A percentile compares a stretch with the other conserved stretches of the same genome.
phyloP scores from a whole-genome alignment of 345 rosid genomes.

The Citrus trifoliata region DNA sequence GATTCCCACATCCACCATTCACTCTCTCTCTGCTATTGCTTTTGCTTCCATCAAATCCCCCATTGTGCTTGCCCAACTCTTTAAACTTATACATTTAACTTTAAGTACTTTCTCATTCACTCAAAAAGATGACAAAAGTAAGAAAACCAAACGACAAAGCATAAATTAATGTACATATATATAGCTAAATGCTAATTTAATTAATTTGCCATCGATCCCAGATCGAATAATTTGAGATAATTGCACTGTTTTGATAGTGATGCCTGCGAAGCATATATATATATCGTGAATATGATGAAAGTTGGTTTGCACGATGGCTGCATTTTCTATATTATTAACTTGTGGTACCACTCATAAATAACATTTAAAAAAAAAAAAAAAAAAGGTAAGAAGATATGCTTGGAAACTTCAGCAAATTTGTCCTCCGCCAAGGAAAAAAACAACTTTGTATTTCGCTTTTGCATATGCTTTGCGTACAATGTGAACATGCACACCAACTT shows the following conservation, averaged over 20 bases:
- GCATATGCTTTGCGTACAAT: not conserved
- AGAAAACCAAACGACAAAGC: not conserved
- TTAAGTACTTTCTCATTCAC: not conserved
- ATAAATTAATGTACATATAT: too few relatives aligned
- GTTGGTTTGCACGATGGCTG: not conserved
- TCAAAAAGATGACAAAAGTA: not conserved
- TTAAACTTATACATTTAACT: not conserved
- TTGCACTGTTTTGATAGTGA: not conserved
- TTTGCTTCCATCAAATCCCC: constrained; percentile 6
- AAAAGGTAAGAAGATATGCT: not conserved
- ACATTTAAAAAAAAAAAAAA: too few relatives aligned
- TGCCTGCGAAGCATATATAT: too few relatives aligned
- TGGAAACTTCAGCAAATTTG: not conserved
- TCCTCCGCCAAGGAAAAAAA: not conserved
- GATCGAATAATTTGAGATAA: not conserved
- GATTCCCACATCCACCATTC: constrained; percentile 23
- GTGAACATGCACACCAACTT: not conserved
- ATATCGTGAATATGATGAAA: too few relatives aligned
- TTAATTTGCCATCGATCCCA: not conserved
- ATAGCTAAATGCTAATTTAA: not conserved
- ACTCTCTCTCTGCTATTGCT: not conserved
- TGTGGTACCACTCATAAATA: not conserved
- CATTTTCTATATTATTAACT: not conserved
- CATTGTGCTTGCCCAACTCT: not conserved
- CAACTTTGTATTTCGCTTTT: not conserved